Conservation (phyloP, 371 early-diverging fungal genomes). For the Syncephalastrum racemosum region DNA sequence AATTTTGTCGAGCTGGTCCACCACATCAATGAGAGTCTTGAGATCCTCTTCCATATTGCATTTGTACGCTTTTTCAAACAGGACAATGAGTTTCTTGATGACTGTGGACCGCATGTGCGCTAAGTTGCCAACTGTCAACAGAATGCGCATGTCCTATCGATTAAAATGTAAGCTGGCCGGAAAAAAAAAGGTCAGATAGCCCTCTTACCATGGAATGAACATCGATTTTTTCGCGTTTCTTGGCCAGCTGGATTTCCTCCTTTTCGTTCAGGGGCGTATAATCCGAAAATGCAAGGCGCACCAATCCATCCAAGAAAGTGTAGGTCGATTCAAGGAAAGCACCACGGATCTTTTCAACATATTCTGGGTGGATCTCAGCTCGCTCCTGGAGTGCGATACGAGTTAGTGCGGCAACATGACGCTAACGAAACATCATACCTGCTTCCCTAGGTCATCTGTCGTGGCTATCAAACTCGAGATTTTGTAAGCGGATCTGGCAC, state of each 20-base stretch:
- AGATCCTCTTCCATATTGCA: constrained; percentile 65
- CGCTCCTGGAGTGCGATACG: background rate
- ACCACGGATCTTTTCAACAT: constrained; percentile 57
- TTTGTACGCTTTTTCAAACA: constrained; percentile 69
- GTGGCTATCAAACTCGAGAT: constrained; percentile 58
- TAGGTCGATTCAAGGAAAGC: constrained; percentile 66
- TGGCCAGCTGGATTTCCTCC: constrained; percentile 36
- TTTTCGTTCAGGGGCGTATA: constrained; percentile 41
- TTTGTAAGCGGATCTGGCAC: constrained; percentile 62
- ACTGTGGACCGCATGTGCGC: constrained; percentile 65
- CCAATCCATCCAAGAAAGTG: constrained; percentile 72
- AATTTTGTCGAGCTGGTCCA: constrained; percentile 73
- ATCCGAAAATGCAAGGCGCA: constrained; percentile 63
- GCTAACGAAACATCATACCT: background rate
- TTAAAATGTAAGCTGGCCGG: constrained; percentile 13
- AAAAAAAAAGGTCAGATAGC: constrained; percentile 4
- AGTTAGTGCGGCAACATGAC: background rate
- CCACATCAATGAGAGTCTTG: constrained; percentile 61
- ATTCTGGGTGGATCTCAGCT: constrained; percentile 27
- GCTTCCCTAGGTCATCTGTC: constrained; percentile 28
- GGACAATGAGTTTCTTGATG: constrained; percentile 71
- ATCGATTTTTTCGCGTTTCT: constrained; percentile 43
- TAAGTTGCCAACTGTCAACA: constrained; percentile 82
- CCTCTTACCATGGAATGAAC: constrained; percentile 40
- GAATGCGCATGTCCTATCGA: constrained; percentile 63